Conservation (phyloP, 208 protist genomes). For the Leptomonas seymouri region DNA sequence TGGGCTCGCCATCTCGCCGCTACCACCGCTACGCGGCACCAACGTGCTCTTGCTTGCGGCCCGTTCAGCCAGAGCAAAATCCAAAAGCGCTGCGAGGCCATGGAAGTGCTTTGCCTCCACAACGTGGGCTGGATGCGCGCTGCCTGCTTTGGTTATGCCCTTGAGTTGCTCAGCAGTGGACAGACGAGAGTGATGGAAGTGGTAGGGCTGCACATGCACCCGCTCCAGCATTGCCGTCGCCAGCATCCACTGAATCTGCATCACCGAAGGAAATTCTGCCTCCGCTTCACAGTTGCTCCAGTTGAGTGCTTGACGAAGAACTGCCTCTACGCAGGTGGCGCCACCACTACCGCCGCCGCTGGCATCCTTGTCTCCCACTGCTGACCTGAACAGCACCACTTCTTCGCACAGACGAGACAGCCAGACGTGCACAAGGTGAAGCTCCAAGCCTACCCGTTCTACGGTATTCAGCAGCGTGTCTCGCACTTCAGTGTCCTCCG, state of each 20-base stretch:
- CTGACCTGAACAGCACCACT: slow-evolving; percentile 1
- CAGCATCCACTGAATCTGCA: slow-evolving; percentile 20
- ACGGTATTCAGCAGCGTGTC: slow-evolving; percentile 37
- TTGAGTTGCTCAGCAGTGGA: background rate
- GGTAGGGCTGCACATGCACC: slow-evolving; percentile 24
- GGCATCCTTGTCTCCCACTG: background rate
- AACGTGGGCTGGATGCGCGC: background rate
- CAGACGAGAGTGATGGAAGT: slow-evolving; percentile 14
- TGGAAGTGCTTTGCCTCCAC: slow-evolving; percentile 18
- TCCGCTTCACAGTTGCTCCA: background rate
- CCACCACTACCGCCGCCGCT: background rate
- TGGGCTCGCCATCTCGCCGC: background rate
- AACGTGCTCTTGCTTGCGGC: background rate
- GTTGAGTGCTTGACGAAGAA: slow-evolving; percentile 14
- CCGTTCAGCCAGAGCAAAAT: slow-evolving; percentile 25
- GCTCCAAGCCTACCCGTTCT: slow-evolving; percentile 28
- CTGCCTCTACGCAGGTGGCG: slow-evolving; percentile 7
- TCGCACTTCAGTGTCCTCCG: slow-evolving; percentile 14
- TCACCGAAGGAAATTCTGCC: background rate
- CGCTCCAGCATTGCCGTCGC: slow-evolving; percentile 29
- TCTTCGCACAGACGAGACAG: slow-evolving; percentile 20
- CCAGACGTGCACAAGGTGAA: slow-evolving; percentile 35
- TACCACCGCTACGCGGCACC: background rate
- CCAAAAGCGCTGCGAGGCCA: slow-evolving; percentile 22
- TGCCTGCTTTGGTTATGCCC: background rate